Conservation (phyloP, 495 filamentous ascomycete species). For the Astrothelium macrocarpum region DNA sequence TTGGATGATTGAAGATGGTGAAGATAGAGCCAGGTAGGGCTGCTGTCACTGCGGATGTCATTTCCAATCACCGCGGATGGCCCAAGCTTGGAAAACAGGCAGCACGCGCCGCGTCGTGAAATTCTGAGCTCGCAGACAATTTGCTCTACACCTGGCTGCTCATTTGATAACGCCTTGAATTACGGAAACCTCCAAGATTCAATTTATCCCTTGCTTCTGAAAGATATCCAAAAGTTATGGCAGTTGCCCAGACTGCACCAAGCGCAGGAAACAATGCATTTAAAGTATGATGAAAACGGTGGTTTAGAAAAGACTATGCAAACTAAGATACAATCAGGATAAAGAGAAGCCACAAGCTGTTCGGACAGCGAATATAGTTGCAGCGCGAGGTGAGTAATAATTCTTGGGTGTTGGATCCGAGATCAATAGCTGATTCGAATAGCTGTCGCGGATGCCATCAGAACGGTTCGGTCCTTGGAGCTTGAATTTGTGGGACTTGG, state of each 20-base stretch:
- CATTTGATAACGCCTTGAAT: neutral
- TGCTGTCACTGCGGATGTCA: neutral
- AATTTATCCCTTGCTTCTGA: neutral
- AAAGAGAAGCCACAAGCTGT: slow-evolving; percentile 99
- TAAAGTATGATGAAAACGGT: slow-evolving; percentile 48
- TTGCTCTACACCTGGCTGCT: neutral
- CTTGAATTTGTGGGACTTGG: no score
- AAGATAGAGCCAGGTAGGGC: neutral
- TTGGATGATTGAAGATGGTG: neutral
- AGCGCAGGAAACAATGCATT: slow-evolving; percentile 63
- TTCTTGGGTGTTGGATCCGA: neutral
- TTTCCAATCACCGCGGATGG: neutral
- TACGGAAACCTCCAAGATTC: neutral
- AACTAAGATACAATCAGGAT: slow-evolving; percentile 50
- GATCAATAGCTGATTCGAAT: slow-evolving; percentile 13
- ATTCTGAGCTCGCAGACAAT: neutral
- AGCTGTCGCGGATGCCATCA: slow-evolving; percentile 95
- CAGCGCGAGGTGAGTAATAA: slow-evolving; percentile 68
- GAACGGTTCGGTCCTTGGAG: slow-evolving; percentile 49
- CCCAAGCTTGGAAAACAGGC: neutral
- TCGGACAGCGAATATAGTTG: slow-evolving; percentile 88
- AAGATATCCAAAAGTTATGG: slow-evolving; percentile 20
- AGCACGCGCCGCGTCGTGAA: slow-evolving; percentile 4
- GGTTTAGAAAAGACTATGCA: slow-evolving; percentile 1
- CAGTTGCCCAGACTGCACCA: slow-evolving; percentile 35